Conservation (phyloP, 257 asterid genomes). For the Leptodermis oblonga region DNA sequence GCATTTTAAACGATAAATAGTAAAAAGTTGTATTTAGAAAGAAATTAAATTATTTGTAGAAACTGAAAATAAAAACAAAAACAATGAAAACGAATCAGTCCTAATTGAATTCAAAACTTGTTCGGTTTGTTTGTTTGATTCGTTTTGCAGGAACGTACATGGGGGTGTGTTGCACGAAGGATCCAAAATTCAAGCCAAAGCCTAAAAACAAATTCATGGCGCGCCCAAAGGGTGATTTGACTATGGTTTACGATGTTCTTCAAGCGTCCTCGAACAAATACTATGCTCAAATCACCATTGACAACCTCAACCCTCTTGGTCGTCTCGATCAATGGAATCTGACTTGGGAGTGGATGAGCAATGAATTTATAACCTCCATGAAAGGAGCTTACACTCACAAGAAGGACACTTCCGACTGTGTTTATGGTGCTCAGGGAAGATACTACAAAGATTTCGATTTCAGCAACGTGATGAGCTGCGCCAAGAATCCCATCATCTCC, state of each 20-base stretch:
- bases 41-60: background rate
- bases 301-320: conserved; percentile 76
- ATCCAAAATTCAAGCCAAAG: conserved; percentile 66
- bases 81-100: too few relatives aligned
- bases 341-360: conserved; percentile 96
- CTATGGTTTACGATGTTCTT: conserved; percentile 69
- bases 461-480: conserved; percentile 62
- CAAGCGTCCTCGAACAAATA: conserved; percentile 58
- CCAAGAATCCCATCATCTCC: conserved; percentile 58
- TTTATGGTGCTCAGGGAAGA: conserved; percentile 84
- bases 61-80: too few relatives aligned
- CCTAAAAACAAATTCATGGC: conserved; percentile 46
- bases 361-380: conserved; percentile 82
- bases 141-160: conserved; percentile 45
- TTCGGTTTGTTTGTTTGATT: background rate
- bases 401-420: conserved; percentile 67
- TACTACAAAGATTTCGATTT: conserved; percentile 73
- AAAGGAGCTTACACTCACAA: conserved; percentile 71
- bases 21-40: background rate
- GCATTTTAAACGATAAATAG: too few relatives aligned
- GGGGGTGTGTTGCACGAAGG: conserved; percentile 71
- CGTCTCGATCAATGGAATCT: conserved; percentile 94
- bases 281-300: conserved; percentile 76
- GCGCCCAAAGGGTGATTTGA: conserved; percentile 58
- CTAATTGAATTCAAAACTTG: too few relatives aligned